Conservation (phyloP, 305 asterid species). For the Fraxinus ornus region DNA sequence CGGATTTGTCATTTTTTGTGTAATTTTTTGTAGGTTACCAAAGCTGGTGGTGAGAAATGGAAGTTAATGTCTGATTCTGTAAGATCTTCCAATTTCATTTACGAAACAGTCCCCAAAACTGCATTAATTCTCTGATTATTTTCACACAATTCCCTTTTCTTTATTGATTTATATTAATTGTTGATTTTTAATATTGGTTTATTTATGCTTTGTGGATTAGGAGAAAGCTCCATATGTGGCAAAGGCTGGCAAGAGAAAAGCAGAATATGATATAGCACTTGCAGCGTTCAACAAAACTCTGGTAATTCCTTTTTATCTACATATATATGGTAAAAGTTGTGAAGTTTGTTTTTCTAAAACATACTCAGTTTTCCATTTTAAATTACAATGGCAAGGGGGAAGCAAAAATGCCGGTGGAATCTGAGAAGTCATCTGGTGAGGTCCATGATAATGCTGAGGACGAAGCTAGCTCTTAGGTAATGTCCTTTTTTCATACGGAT, state of each 20-base stretch:
- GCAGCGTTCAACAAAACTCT: conserved; percentile 21
- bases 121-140: background rate
- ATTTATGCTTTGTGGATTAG: conserved; percentile 4
- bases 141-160: background rate
- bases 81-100: background rate
- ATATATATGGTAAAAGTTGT: background rate
- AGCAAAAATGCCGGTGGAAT: conserved; percentile 11
- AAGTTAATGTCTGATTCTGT: conserved; percentile 27
- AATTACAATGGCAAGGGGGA: background rate
- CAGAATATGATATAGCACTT: conserved; percentile 20
- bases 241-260: conserved; percentile 25
- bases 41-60: conserved; percentile 34
- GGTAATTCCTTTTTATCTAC: background rate
- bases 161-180: background rate
- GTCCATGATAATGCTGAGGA: conserved; percentile 23
- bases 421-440: conserved; percentile 22
- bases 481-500: background rate
- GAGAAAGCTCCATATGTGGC: conserved; percentile 26
- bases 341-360: background rate
- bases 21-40: conserved; percentile 18
- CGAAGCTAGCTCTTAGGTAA: conserved; percentile 31
- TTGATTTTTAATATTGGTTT: background rate
- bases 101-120: background rate
- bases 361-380: background rate
- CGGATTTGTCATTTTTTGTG: background rate